Evolutionary conservation across 805 yeast genomes (phyloP), one percentile per base, ranked within the genome.

Genomic region (Yamadazyma insecticola): DNA sequence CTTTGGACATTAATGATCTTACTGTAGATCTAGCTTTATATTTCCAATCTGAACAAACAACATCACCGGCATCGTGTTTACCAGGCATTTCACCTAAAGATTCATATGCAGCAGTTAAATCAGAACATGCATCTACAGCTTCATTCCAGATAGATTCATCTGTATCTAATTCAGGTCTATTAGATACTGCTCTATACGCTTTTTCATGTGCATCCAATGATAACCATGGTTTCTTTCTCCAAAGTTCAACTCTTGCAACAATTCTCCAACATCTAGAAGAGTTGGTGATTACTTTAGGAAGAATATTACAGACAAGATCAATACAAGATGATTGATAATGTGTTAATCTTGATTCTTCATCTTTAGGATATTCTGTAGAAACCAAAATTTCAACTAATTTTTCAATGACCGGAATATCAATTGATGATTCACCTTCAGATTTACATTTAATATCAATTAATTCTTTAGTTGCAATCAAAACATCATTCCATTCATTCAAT

Each of bases 1-100:
- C 96, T 50, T 79, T 82, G 12, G 90, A 78, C 74, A 84, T 70
- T 42, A 88, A 63, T 1, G 85, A 72, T 48, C 94, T 71, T 13
- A 88, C 70, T 1, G 84, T 65, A 11, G 83, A 70, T 40, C 79
- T 71, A 2, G 95, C 79, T 53, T 87, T 87, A 59, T 81, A 84
- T 50, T 76, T 82, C 97, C 97, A 89, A 51, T 88, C 95, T 49
- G 80, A 77, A 54, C 96, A 88, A 7, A 89, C 94, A n/a, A 81
- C 43, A 51, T 83, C 86, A 13, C 81, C 94, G 2, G 86, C 88
- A 15, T 81, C 82, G 48, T 79, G 72, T 46, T 76, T 80, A 6
- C 94, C 94, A 8, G 84, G 82, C 44, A 76, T 55, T 36, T 82
- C 92, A n/a, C 97, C 97, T 19, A 85, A 68, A 3, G 84, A 79